phyloP scores from a whole-genome alignment of 306 rosid species.

The Malus domestica region ASM211411v1 NC_041805.1:32304001-32304500 shows the following conservation, averaged over 20 bases:
- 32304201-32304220: not conserved
- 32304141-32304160: slow-evolving; percentile 25
- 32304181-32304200: not conserved
- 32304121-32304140: not conserved
- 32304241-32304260: slow-evolving; percentile 16
- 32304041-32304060: not conserved
- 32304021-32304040: slow-evolving; percentile 12
- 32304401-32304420: slow-evolving; percentile 33
- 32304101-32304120: slow-evolving; percentile 3
- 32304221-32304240: not conserved
- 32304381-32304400: slow-evolving; percentile 33
- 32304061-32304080: not conserved
- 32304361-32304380: slow-evolving; percentile 21
- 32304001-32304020: slow-evolving; percentile 2
- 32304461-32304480: slow-evolving; percentile 52
- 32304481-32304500: slow-evolving; percentile 67
- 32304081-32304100: not conserved
- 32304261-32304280: slow-evolving; percentile 38
- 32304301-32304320: slow-evolving; percentile 86
- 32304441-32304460: slow-evolving; percentile 56
- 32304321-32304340: slow-evolving; percentile 26
- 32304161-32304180: slow-evolving; percentile 34
- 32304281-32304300: slow-evolving; percentile 55
- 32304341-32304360: slow-evolving; percentile 24
- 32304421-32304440: slow-evolving; percentile 48